Percentiles rank a stretch among this genome's conserved stretches.
Evolutionary conservation across 2,329 filamentous ascomycete species (phyloP).

Genomic region (Fusarium sp.): DNA sequence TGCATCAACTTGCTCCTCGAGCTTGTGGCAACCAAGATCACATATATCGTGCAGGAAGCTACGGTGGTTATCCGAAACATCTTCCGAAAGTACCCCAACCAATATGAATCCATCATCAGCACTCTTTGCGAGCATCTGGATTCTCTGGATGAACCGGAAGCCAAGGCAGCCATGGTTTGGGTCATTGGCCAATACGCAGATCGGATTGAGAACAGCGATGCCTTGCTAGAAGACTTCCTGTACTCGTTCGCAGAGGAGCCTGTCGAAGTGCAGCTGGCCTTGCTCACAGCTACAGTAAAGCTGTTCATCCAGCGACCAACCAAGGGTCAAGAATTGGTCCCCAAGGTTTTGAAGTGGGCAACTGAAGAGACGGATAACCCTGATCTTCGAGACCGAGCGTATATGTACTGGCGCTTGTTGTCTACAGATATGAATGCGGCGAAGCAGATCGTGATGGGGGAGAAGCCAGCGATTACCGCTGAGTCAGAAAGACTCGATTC

Average conservation of each 20-base stretch:
- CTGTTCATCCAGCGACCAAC: conserved; percentile 97
- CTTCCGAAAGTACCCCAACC: conserved; percentile 98
- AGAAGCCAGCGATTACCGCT: conserved; percentile 95
- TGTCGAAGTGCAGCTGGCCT: conserved; percentile 92
- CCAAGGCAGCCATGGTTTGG: conserved; percentile 99
- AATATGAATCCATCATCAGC: conserved; percentile 97
- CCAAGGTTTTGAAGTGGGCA: conserved; percentile 96
- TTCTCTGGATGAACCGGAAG: conserved; percentile 95
- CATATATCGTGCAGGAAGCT: conserved; percentile 98
- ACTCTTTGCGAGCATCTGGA: conserved; percentile 96
- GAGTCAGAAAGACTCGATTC: conserved; percentile 95
- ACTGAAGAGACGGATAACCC: conserved; percentile 99
- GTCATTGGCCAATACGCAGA: conserved; percentile 98
- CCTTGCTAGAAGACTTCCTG: conserved; percentile 91
- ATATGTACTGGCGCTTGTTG: conserved; percentile 99
- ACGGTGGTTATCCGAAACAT: conserved; percentile 99
- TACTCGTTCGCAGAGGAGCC: conserved; percentile 94
- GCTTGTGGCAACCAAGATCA: conserved; percentile 96
- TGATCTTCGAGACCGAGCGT: conserved; percentile 92
- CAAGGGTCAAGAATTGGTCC: conserved; percentile 91
- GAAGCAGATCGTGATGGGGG: conserved; percentile 92
- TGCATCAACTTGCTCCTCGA: conserved; percentile 95
- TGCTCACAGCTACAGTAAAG: conserved; percentile 96
- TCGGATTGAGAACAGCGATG: conserved; percentile 96
- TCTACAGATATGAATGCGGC: conserved; percentile 91